These are phyloP conservation scores for Amanita subjunquillea DNA, from an alignment of 768 basidiomycete species.

Conservation along the genomic window DNA sequence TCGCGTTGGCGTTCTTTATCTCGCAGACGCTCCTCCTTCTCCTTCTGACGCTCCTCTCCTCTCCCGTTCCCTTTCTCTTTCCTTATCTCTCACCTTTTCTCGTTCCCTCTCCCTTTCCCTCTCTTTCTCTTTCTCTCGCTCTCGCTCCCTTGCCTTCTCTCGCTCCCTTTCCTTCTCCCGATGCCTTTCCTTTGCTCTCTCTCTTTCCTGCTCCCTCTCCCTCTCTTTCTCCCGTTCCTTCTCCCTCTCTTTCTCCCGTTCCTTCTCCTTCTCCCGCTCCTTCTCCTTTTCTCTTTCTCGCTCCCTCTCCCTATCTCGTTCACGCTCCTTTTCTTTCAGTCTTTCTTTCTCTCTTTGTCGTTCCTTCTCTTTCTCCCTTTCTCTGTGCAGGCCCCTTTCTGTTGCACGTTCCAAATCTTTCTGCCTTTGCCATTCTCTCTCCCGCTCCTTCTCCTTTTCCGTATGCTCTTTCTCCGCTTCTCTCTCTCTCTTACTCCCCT, in stretches of 20 bases:
- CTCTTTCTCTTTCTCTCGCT: neutral
- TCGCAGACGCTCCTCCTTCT: slow-evolving; percentile 6
- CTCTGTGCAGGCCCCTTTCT: slow-evolving; percentile 4
- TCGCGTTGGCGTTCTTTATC: slow-evolving; percentile 4
- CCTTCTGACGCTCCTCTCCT: neutral
- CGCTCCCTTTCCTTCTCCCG: slow-evolving; percentile 1
- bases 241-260: neutral
- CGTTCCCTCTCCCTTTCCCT: slow-evolving; percentile 2
- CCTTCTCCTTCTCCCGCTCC: slow-evolving; percentile 1
- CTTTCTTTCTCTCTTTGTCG: slow-evolving; percentile 2
- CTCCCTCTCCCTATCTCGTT: neutral
- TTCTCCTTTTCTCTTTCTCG: neutral
- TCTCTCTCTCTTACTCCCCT: slow-evolving; percentile 2
- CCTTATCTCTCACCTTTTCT: slow-evolving; percentile 8
- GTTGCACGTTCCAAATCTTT: slow-evolving; percentile 6
- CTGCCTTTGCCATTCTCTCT: neutral
- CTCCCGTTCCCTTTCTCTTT: slow-evolving; percentile 1
- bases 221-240: slow-evolving; percentile 4
- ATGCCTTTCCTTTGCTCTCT: slow-evolving; percentile 5
- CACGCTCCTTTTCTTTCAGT: slow-evolving; percentile 8
- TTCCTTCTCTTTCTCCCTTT: neutral
- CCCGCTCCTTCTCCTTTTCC: slow-evolving; percentile 4
- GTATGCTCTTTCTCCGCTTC: slow-evolving; percentile 3
- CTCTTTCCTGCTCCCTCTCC: neutral
- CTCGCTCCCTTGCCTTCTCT: slow-evolving; percentile 5